phyloP scores from a whole-genome alignment of 768 basidiomycete genomes.

The Boletus sp. region DNA sequence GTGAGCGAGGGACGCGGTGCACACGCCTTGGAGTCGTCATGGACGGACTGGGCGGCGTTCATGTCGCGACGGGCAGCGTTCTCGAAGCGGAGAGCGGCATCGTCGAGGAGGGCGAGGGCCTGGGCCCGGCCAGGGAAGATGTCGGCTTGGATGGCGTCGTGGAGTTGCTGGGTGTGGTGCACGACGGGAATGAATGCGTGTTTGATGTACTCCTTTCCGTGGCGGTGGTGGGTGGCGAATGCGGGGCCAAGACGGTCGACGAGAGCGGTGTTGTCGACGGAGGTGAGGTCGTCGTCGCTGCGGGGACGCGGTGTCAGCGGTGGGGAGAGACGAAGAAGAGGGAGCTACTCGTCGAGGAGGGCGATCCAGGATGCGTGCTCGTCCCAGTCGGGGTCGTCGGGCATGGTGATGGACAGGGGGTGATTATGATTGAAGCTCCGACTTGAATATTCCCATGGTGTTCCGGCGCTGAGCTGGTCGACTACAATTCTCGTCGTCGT shows the following conservation, averaged over 20 bases:
- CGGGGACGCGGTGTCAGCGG: conserved; percentile 11
- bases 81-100: conserved; percentile 55
- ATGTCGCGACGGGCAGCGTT: conserved; percentile 42
- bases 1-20: background rate
- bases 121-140: conserved; percentile 31
- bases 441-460: conserved; percentile 6
- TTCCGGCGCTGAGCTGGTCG: background rate
- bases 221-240: conserved; percentile 33
- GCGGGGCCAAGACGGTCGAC: conserved; percentile 47
- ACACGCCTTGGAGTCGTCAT: conserved; percentile 45
- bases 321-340: background rate
- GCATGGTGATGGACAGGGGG: conserved; percentile 10
- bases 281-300: conserved; percentile 38
- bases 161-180: conserved; percentile 35
- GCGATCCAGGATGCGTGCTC: conserved; percentile 27
- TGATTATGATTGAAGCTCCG: conserved; percentile 20
- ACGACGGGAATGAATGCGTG: conserved; percentile 37
- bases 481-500: too few species aligned
- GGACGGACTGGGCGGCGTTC: conserved; percentile 39
- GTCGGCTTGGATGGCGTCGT: conserved; percentile 34
- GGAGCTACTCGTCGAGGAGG: conserved; percentile 27
- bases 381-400: conserved; percentile 24
- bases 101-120: conserved; percentile 54
- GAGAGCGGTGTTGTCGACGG: conserved; percentile 42
- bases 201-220: conserved; percentile 30